Evolutionary conservation across 2,329 filamentous ascomycete genomes (phyloP), one percentile per base, ranked within the genome.

Genomic region (Periglandula ipomoeae): DNA sequence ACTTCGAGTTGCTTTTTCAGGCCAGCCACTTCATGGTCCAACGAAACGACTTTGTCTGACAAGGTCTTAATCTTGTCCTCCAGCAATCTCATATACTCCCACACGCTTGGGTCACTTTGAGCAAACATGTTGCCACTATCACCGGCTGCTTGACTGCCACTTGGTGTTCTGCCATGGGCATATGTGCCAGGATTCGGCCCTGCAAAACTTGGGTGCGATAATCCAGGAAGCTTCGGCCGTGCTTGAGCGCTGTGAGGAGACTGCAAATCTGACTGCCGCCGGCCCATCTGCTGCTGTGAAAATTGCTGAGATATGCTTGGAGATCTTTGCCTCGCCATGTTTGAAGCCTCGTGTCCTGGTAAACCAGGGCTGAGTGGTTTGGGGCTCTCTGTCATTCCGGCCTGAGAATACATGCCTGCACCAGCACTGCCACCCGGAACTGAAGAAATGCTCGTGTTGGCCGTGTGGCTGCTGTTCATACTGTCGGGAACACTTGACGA

Each of bases 301-400:
- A 82, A 75, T 54, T 84, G 81, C 23, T 82, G 74, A 8, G 78
- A 77, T 53, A 84, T 64, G 61, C 76, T 84, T n/a, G 82, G 82
- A 27, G 82, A 86, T 48, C 79, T 74, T 53, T 83, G 81, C 50
- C 80, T 74, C 38, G 70, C 59, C 32, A 76, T 65, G 26, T 63
- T 69, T 45, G 69, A 65, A 15, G 75, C 65, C 55, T 80, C 79
- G 44, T 84, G 72, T 19, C 74, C 61, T 61, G 74, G 58, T 24
- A 66, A 72, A 17, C 75, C 75, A n/a, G 85, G 85, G 52, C 84
- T 89, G 37, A 95, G 72, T 4, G 89, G 85, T 61, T 90, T 94
- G 0, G 89, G 89, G 55, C 87, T 94, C 65, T 95, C 89, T 3
- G 86, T 93, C 71, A 95, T 86, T 50, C 71, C 77, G 47, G 79